phyloP scores from a whole-genome alignment of 164 flowering plant species.

The Hamamelis virginiana region DNA sequence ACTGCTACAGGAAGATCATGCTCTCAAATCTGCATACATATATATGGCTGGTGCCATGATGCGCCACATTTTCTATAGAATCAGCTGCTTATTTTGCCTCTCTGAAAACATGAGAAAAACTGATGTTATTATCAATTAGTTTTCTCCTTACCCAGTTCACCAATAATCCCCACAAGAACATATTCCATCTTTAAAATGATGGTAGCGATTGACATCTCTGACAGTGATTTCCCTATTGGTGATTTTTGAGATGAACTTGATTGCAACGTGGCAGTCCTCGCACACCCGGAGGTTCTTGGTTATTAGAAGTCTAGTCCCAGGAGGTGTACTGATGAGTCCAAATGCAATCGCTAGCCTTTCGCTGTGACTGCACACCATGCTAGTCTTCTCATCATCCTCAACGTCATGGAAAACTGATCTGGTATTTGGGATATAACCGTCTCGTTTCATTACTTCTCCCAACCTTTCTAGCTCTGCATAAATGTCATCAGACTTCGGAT shows the following conservation, averaged over 20 bases:
- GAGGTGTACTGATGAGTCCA: slow-evolving; percentile 48
- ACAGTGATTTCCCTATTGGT: slow-evolving; percentile 41
- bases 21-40: too few species aligned
- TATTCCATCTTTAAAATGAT: slow-evolving; percentile 46
- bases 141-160: slow-evolving; percentile 22
- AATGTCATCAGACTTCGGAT: slow-evolving; percentile 37
- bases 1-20: too few species aligned
- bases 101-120: too few species aligned
- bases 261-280: slow-evolving; percentile 54
- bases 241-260: slow-evolving; percentile 48
- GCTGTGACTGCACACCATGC: slow-evolving; percentile 44
- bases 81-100: too few species aligned
- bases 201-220: slow-evolving; percentile 53
- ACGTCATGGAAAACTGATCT: slow-evolving; percentile 49
- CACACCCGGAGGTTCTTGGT: slow-evolving; percentile 52
- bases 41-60: too few species aligned
- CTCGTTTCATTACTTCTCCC: slow-evolving; percentile 32
- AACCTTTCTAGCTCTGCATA: slow-evolving; percentile 38
- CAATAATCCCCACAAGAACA: slow-evolving; percentile 56
- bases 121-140: background rate
- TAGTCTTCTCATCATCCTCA: slow-evolving; percentile 51
- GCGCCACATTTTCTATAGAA: too few species aligned
- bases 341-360: slow-evolving; percentile 54
- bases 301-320: slow-evolving; percentile 38
- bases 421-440: slow-evolving; percentile 43